Evolutionary conservation across 345 rosid genomes (phyloP).

Genomic region (Moricandia moricandioides): DNA sequence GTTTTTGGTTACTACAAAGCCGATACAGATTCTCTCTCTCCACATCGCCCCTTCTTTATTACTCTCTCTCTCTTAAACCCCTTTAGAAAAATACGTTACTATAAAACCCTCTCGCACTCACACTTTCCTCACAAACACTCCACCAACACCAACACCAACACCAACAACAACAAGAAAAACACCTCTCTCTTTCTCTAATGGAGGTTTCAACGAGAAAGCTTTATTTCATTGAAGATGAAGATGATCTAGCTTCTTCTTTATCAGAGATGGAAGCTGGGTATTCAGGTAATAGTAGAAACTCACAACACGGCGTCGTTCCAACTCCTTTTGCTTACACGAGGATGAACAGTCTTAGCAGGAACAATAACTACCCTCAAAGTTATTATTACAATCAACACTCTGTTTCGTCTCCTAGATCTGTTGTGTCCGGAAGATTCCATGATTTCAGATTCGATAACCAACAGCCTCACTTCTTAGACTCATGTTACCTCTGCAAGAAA

Average conservation of each 20-base stretch:
- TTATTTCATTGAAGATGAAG: constrained; percentile 52
- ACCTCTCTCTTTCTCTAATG: constrained; percentile 28
- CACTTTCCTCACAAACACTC: constrained; percentile 20
- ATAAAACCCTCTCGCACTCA: constrained; percentile 30
- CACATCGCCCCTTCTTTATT: constrained; percentile 43
- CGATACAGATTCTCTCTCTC: constrained; percentile 45
- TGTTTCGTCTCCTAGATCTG: constrained; percentile 57
- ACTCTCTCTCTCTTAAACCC: constrained; percentile 10
- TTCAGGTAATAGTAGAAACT: constrained; percentile 27
- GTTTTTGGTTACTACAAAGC: constrained; percentile 27
- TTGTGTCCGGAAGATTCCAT: constrained; percentile 48
- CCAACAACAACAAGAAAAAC: not conserved
- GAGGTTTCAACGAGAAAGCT: constrained; percentile 38
- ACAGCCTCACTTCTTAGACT: constrained; percentile 61
- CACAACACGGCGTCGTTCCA: constrained; percentile 34
- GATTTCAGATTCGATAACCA: constrained; percentile 59
- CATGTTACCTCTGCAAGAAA: constrained; percentile 73
- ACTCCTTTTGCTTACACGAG: constrained; percentile 42
- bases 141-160: not conserved
- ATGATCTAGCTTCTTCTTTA: constrained; percentile 54
- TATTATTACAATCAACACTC: constrained; percentile 27
- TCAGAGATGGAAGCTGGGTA: constrained; percentile 65
- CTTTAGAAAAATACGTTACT: constrained; percentile 2
- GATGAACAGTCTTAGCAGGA: constrained; percentile 42
- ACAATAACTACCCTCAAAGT: constrained; percentile 19